A percentile compares a stretch with the other conserved stretches of the same genome.
phyloP scores from a whole-genome alignment of 2,329 filamentous ascomycete genomes.

The Ilyonectria sp. region DNA sequence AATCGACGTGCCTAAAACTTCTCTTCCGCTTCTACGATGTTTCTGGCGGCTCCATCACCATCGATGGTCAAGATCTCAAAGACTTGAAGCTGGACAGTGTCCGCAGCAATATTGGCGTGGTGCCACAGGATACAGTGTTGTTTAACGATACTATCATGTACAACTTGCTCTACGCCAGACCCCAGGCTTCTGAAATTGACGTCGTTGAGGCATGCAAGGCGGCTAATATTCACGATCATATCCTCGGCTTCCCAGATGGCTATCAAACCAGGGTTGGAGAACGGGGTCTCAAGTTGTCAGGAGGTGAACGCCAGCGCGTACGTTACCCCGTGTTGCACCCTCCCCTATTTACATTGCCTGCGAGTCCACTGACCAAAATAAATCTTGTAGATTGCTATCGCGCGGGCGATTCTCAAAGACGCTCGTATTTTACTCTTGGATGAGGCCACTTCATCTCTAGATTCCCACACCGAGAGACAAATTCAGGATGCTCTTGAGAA shows the following conservation, averaged over 20 bases:
- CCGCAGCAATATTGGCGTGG: constrained; percentile 60
- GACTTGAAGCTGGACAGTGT: constrained; percentile 59
- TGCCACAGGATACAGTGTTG: constrained; percentile 61
- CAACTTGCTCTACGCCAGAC: constrained; percentile 68
- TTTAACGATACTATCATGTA: constrained; percentile 71
- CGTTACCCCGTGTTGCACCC: constrained; percentile 20
- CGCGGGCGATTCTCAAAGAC: constrained; percentile 77
- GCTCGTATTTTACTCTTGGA: constrained; percentile 80
- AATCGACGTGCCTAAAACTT: constrained; percentile 65
- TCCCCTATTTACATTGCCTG: not conserved
- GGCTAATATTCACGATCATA: constrained; percentile 69
- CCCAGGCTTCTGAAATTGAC: constrained; percentile 63
- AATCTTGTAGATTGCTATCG: constrained; percentile 64
- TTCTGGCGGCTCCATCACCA: constrained; percentile 59
- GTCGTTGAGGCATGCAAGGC: constrained; percentile 66
- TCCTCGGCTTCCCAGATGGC: constrained; percentile 67
- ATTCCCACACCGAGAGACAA: constrained; percentile 72
- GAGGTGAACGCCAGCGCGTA: constrained; percentile 73
- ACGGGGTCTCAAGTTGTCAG: constrained; percentile 68
- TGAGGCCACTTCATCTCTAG: constrained; percentile 79
- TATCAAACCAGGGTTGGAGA: constrained; percentile 69
- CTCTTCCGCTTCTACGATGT: constrained; percentile 68
- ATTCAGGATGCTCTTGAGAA: constrained; percentile 69
- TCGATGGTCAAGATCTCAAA: constrained; percentile 62
- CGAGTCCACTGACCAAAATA: constrained; percentile 14